phyloP scores from a whole-genome alignment of 208 protist genomes.

The Trypanosoma boissoni region DNA sequence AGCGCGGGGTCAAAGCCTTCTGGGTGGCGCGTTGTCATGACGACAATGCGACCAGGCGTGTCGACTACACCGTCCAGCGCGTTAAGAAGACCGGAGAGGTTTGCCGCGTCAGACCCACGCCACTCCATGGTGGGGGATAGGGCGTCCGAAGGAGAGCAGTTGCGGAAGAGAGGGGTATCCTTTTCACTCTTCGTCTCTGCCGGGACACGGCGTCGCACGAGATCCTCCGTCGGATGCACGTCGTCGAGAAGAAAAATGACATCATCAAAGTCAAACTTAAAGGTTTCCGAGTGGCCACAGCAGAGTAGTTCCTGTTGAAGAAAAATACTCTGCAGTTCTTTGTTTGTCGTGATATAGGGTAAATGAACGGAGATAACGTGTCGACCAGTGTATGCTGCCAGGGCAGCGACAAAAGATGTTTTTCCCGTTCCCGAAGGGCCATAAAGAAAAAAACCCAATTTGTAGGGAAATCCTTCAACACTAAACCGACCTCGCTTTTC shows the following conservation, averaged over 20 bases:
- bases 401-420: slow-evolving; percentile 98
- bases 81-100: slow-evolving; percentile 84
- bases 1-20: slow-evolving; percentile 84
- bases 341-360: slow-evolving; percentile 70
- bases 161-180: neutral
- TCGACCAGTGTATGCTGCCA: slow-evolving; percentile 98
- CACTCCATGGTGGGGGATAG: neutral
- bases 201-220: slow-evolving; percentile 42
- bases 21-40: slow-evolving; percentile 88
- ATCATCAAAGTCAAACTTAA: slow-evolving; percentile 52
- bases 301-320: slow-evolving; percentile 45
- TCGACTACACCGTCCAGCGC: slow-evolving; percentile 90
- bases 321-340: slow-evolving; percentile 89
- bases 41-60: slow-evolving; percentile 70
- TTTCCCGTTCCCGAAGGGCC: slow-evolving; percentile 96
- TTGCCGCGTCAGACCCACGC: slow-evolving; percentile 33
- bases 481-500: slow-evolving; percentile 73
- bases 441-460: slow-evolving; percentile 98
- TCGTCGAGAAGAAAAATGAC: slow-evolving; percentile 88
- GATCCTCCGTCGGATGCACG: slow-evolving; percentile 50
- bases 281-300: slow-evolving; percentile 42
- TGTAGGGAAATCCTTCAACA: slow-evolving; percentile 84
- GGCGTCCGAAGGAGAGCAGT: neutral
- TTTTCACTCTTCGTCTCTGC: neutral
- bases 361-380: slow-evolving; percentile 80